Evolutionary conservation across 1,284 basidiomycete species (phyloP), one percentile per base, ranked within the genome.

Genomic region (Tilletia horrida): DNA sequence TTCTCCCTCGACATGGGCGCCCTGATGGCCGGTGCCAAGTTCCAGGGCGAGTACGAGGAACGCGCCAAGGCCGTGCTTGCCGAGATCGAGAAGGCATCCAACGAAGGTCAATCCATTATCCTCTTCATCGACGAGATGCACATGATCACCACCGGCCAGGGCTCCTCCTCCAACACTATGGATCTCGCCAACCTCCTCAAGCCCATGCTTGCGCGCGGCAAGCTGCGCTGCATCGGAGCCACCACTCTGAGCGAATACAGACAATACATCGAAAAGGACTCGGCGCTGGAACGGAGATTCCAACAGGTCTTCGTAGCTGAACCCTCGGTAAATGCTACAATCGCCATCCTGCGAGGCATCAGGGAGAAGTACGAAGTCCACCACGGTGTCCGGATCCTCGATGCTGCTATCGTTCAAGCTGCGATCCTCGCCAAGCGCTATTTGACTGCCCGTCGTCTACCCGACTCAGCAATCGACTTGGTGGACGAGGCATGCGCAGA

Each of bases 31-130:
- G 93, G 95, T 65, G 94, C 93, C 43, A 93, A 92, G 82, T 95
- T 92, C 85, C 93, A 92, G 83, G 94, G 94, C 69, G 93, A 97
- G 84, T 98, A 94, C 83, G 95, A 98, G 83, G 95, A 98, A 82
- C 90, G 95, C 62, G 88, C 97, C 83, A 97, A 97, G 84, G 85
- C 90, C 14, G 92, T 97, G 68, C 85, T 97, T 63, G 79, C 82
- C 82, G 96, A 98, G 83, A 89, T 97, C 70, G 95, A 97, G 83
- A 94, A 96, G 83, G 88, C 91, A 3, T 85, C 89, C 0, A 88
- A 93, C 66, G 88, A 92, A 61, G 93, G 91, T 52, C 87, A 86
- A 2, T 89, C 90, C 27, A 88, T 97, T 77, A 93, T 97, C 73
- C 87, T 98, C 45, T 97, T 97, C 85, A 89, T 97, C 76, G 94